Evolutionary conservation across 345 rosid genomes (phyloP).

Genomic region (Luvunga scandens): DNA sequence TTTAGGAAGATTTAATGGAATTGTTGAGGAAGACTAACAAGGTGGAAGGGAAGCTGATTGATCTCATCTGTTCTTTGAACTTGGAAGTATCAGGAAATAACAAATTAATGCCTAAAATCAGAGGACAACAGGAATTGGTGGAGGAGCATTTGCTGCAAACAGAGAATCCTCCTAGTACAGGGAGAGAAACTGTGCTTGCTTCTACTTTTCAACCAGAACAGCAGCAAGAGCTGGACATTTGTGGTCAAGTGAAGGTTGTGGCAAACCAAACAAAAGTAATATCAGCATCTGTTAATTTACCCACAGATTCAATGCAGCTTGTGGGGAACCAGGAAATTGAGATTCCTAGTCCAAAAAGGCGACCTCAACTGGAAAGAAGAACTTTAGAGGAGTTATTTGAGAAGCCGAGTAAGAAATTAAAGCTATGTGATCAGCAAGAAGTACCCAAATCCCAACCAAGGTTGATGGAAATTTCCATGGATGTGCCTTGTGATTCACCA

Average conservation of each 20-base stretch:
- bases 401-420: constrained; percentile 5
- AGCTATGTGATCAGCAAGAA: constrained; percentile 12
- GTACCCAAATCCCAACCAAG: background rate
- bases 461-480: background rate
- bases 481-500: background rate
- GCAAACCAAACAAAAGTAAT: background rate
- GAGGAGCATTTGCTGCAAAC: background rate
- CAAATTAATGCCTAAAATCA: background rate
- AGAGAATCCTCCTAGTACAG: background rate
- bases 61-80: background rate
- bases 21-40: constrained; percentile 11
- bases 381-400: constrained; percentile 1
- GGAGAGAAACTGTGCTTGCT: background rate
- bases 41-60: constrained; percentile 1
- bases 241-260: background rate
- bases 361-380: background rate
- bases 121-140: background rate
- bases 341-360: constrained; percentile 11
- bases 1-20: constrained; percentile 17
- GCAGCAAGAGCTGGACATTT: background rate
- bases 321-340: background rate
- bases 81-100: background rate
- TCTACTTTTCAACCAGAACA: background rate
- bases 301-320: background rate
- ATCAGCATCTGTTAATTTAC: background rate